Percentiles rank a stretch among this genome's conserved stretches.
phyloP scores from a whole-genome alignment of 2,329 filamentous ascomycete genomes.

The Cercospora sp. region DNA sequence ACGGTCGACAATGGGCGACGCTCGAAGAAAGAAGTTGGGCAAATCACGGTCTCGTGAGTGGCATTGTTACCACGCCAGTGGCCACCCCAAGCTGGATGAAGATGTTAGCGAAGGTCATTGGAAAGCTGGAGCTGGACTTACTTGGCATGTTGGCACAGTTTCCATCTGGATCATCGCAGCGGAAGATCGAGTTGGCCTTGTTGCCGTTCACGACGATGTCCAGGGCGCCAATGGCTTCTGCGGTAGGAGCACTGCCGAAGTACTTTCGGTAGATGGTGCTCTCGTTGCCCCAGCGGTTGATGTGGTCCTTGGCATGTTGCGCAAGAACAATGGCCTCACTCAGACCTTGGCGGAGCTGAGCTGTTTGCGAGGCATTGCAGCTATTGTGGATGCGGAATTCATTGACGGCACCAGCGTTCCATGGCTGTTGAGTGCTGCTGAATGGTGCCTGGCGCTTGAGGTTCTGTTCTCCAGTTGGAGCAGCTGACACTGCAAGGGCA shows the following conservation, averaged over 20 bases:
- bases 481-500: constrained; percentile 21
- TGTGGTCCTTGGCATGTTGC: constrained; percentile 62
- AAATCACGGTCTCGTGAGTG: constrained; percentile 69
- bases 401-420: constrained; percentile 40
- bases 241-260: constrained; percentile 62
- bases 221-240: constrained; percentile 62
- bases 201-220: constrained; percentile 61
- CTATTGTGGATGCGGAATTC: constrained; percentile 60
- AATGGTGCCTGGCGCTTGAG: constrained; percentile 23
- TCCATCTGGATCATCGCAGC: constrained; percentile 67
- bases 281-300: constrained; percentile 57
- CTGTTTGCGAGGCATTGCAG: constrained; percentile 63
- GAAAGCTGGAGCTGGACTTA: not conserved
- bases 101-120: not conserved
- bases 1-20: constrained; percentile 60
- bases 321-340: constrained; percentile 60
- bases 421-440: constrained; percentile 17
- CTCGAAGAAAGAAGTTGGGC: constrained; percentile 60
- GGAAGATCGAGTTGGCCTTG: constrained; percentile 60
- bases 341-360: constrained; percentile 58
- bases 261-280: constrained; percentile 65
- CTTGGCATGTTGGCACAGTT: constrained; percentile 53
- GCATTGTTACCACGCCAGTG: constrained; percentile 68
- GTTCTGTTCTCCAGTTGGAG: constrained; percentile 17
- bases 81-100: constrained; percentile 59